phyloP scores from a whole-genome alignment of 2,329 filamentous ascomycete genomes.

The Aureobasidium subglaciale region DNA sequence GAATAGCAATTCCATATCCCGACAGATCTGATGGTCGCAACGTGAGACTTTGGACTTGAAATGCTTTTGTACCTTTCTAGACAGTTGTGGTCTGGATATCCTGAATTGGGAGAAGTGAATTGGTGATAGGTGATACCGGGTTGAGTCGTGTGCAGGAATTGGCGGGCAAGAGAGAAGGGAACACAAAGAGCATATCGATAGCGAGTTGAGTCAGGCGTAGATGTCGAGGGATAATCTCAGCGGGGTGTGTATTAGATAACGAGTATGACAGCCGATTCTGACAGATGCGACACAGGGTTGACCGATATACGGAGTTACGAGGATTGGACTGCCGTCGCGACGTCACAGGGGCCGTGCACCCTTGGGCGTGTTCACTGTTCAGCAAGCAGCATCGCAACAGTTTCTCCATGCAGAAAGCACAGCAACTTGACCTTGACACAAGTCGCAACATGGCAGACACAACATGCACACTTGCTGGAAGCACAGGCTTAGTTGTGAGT shows the following conservation, averaged over 20 bases:
- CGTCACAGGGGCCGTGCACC: not conserved
- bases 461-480: constrained; percentile 51
- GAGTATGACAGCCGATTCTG: not conserved
- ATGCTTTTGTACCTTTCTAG: not conserved
- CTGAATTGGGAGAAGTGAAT: not conserved
- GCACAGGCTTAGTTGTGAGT: constrained; percentile 55
- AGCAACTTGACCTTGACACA: not conserved
- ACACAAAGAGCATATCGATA: not conserved
- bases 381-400: not conserved
- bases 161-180: not conserved
- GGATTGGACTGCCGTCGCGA: not conserved
- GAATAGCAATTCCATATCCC: not conserved
- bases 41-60: too few species aligned
- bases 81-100: not conserved
- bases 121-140: not conserved
- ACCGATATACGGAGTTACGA: not conserved
- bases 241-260: not conserved
- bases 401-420: not conserved
- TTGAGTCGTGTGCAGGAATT: not conserved
- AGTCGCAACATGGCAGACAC: constrained; percentile 20
- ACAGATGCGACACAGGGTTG: not conserved
- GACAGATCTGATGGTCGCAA: too few species aligned
- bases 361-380: too few species aligned
- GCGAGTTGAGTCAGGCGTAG: not conserved
- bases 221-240: not conserved